A percentile compares a stretch with the other conserved stretches of the same genome.
phyloP scores from a whole-genome alignment of 345 rosid species.

The Xanthoceras sorbifolium region DNA sequence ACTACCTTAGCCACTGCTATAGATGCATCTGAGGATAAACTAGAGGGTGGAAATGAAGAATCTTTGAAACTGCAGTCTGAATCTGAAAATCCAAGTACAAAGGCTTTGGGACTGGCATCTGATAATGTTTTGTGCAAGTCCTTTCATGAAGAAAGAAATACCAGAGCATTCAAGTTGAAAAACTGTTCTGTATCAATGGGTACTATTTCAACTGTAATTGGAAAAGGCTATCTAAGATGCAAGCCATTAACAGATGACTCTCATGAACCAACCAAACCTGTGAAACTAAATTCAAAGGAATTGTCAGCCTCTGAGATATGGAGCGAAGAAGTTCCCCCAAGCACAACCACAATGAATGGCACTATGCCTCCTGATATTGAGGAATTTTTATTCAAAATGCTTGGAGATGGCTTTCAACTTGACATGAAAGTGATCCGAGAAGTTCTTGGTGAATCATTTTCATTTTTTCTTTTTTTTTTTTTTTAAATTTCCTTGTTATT shows the following conservation, averaged over 20 bases:
- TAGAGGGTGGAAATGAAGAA: neutral
- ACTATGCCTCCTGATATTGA: conserved; percentile 36
- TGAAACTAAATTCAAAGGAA: conserved; percentile 45
- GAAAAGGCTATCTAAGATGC: conserved; percentile 41
- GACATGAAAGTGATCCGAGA: conserved; percentile 45
- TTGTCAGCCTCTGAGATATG: conserved; percentile 47
- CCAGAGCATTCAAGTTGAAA: too few relatives aligned
- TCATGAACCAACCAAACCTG: conserved; percentile 42
- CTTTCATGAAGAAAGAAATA: too few relatives aligned
- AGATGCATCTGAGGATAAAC: conserved; percentile 11
- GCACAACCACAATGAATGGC: conserved; percentile 14
- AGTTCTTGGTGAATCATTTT: conserved; percentile 48
- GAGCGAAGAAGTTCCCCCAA: conserved; percentile 27
- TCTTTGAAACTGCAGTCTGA: too few relatives aligned
- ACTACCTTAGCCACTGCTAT: neutral
- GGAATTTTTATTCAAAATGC: conserved; percentile 56
- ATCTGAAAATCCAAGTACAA: neutral
- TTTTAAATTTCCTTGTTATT: neutral
- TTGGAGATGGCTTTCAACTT: conserved; percentile 56
- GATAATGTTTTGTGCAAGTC: conserved; percentile 21
- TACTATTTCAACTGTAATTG: conserved; percentile 45
- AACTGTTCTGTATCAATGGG: conserved; percentile 43
- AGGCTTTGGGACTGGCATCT: conserved; percentile 4
- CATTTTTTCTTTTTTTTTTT: conserved; percentile 9
- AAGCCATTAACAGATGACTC: conserved; percentile 30